phyloP scores from a whole-genome alignment of 2,329 filamentous ascomycete genomes.

The Magnaporthiopsis rhizophila region DNA sequence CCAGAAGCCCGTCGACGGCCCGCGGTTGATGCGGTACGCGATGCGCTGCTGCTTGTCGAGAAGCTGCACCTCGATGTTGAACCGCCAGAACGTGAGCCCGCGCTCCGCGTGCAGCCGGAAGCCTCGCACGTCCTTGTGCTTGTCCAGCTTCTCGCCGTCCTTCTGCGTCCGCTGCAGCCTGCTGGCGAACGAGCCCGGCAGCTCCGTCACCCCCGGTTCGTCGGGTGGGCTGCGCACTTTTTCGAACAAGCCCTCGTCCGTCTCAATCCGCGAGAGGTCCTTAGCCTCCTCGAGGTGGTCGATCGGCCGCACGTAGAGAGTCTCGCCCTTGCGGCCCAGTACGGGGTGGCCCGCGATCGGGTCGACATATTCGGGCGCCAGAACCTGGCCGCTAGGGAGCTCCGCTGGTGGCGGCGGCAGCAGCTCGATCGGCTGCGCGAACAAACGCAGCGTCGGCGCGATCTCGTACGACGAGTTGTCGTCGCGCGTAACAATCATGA shows the following conservation, averaged over 20 bases:
- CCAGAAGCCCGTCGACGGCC: conserved; percentile 87
- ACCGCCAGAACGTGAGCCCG: conserved; percentile 93
- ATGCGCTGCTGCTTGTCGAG: conserved; percentile 71
- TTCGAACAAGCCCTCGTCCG: conserved; percentile 78
- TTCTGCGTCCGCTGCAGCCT: conserved; percentile 43
- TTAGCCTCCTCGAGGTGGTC: conserved; percentile 71
- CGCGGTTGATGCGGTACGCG: conserved; percentile 90
- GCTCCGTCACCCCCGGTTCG: conserved; percentile 35
- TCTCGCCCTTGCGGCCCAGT: conserved; percentile 74
- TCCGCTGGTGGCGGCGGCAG: conserved; percentile 69
- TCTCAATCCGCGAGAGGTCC: conserved; percentile 73
- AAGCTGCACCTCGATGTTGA: conserved; percentile 90
- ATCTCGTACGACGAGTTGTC: conserved; percentile 74
- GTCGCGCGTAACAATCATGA: conserved; percentile 94
- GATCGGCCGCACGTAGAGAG: conserved; percentile 82
- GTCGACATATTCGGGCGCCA: conserved; percentile 79
- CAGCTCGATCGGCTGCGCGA: conserved; percentile 77
- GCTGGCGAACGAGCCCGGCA: conserved; percentile 44
- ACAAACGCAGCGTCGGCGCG: conserved; percentile 71
- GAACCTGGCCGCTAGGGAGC: conserved; percentile 42
- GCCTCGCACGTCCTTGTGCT: conserved; percentile 76
- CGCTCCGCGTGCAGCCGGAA: conserved; percentile 76
- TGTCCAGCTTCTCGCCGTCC: conserved; percentile 74
- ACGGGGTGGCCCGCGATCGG: conserved; percentile 84
- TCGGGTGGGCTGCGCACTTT: conserved; percentile 48